phyloP scores from a whole-genome alignment of 768 basidiomycete species.

The Russula ochroleuca region DNA sequence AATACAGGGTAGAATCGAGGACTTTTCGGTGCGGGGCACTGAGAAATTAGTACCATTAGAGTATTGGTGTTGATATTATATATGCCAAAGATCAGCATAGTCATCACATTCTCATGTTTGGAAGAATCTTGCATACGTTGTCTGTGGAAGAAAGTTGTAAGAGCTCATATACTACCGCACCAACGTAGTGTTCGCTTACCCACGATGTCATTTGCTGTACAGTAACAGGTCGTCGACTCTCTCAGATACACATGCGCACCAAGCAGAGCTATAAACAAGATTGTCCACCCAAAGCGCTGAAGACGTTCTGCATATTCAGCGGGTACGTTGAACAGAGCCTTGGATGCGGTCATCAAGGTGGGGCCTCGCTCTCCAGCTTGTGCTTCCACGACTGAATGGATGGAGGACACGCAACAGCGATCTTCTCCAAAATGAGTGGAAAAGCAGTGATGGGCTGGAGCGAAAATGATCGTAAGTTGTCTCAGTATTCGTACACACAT shows the following conservation, averaged over 20 bases:
- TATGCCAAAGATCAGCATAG: background rate
- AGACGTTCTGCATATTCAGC: background rate
- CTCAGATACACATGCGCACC: constrained; percentile 10
- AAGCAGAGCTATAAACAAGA: background rate
- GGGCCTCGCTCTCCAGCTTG: background rate
- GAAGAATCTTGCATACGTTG: background rate
- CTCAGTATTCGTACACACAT: background rate
- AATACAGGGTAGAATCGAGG: constrained; percentile 1
- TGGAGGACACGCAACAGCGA: constrained; percentile 6
- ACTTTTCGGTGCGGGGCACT: background rate
- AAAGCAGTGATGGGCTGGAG: constrained; percentile 18
- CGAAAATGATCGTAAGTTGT: background rate
- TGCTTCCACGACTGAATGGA: constrained; percentile 1
- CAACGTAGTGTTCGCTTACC: constrained; percentile 3
- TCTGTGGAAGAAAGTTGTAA: background rate
- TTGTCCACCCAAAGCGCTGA: constrained; percentile 11
- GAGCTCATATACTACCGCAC: background rate
- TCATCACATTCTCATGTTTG: background rate
- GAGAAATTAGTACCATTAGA: background rate
- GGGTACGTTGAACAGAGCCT: constrained; percentile 12
- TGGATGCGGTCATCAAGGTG: background rate
- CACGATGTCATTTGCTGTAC: background rate
- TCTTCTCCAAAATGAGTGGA: constrained; percentile 13
- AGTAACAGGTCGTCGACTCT: constrained; percentile 8
- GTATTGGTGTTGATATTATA: constrained; percentile 14